Conservation (phyloP, 2,329 filamentous ascomycete species). For the Cordyceps cicadae region DNA sequence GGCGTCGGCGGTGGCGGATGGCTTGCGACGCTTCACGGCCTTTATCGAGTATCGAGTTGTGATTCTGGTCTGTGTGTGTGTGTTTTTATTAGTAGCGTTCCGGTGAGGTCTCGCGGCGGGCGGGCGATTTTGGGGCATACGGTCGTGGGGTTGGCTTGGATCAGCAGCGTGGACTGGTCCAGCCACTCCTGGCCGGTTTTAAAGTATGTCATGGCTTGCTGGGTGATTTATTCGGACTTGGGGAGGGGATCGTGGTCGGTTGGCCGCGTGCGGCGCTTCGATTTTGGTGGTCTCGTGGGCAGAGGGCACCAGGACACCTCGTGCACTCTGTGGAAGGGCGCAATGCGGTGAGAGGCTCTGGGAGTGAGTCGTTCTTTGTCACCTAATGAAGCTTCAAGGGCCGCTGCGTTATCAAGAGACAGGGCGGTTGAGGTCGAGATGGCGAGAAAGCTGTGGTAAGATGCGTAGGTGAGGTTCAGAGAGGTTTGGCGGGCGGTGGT, state of each 20-base stretch:
- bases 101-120: neutral
- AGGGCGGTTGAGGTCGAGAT: neutral
- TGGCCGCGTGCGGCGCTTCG: neutral
- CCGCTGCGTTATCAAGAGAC: neutral
- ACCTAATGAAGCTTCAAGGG: neutral
- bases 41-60: conserved; percentile 84
- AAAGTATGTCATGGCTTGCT: conserved; percentile 64
- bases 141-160: conserved; percentile 77
- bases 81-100: neutral
- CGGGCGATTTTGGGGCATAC: conserved; percentile 49
- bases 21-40: conserved; percentile 25
- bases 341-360: neutral
- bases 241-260: neutral
- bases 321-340: neutral
- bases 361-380: neutral
- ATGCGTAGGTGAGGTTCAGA: neutral
- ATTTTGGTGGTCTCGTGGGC: conserved; percentile 1
- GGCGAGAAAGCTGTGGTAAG: conserved; percentile 3
- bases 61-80: conserved; percentile 63
- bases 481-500: conserved; percentile 1
- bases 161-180: conserved; percentile 72
- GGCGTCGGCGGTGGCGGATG: conserved; percentile 17
- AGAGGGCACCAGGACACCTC: neutral
- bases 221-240: neutral
- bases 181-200: conserved; percentile 84